Conservation (phyloP, 768 basidiomycete species). For the Collybia nuda region DNA sequence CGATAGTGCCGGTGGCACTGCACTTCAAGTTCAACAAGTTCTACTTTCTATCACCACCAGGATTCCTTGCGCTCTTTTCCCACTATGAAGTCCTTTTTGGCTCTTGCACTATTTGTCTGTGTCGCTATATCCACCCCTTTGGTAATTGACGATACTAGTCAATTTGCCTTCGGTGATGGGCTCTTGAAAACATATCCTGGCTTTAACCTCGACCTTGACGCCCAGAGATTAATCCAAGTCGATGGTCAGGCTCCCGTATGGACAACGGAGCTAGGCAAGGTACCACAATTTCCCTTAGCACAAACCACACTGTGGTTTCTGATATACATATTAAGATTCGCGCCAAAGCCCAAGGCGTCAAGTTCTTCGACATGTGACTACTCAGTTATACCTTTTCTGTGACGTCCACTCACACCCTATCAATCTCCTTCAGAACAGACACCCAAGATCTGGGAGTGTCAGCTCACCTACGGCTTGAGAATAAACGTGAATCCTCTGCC, state of each 20-base stretch:
- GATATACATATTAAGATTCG: constrained; percentile 51
- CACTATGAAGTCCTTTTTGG: constrained; percentile 48
- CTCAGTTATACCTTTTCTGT: constrained; percentile 8
- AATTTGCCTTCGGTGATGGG: constrained; percentile 35
- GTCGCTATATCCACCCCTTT: constrained; percentile 42
- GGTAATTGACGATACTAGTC: constrained; percentile 22
- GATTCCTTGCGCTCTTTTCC: neutral
- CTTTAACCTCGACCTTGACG: constrained; percentile 72
- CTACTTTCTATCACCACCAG: neutral
- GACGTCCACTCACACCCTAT: constrained; percentile 10
- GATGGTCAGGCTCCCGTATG: constrained; percentile 68
- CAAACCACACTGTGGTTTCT: constrained; percentile 6
- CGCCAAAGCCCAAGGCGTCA: constrained; percentile 73
- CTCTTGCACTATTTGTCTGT: constrained; percentile 44
- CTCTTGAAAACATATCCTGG: constrained; percentile 43
- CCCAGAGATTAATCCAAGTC: constrained; percentile 73
- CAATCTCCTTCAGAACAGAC: constrained; percentile 61
- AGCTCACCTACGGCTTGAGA: constrained; percentile 32
- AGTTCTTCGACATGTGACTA: constrained; percentile 85
- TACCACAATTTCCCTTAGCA: constrained; percentile 20
- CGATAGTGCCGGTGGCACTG: neutral
- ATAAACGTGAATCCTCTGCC: constrained; percentile 35
- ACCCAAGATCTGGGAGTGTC: constrained; percentile 57
- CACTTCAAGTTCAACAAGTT: neutral
- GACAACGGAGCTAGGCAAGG: constrained; percentile 93